Conservation (phyloP, 2,329 filamentous ascomycete genomes). For the Fusarium poae region DNA sequence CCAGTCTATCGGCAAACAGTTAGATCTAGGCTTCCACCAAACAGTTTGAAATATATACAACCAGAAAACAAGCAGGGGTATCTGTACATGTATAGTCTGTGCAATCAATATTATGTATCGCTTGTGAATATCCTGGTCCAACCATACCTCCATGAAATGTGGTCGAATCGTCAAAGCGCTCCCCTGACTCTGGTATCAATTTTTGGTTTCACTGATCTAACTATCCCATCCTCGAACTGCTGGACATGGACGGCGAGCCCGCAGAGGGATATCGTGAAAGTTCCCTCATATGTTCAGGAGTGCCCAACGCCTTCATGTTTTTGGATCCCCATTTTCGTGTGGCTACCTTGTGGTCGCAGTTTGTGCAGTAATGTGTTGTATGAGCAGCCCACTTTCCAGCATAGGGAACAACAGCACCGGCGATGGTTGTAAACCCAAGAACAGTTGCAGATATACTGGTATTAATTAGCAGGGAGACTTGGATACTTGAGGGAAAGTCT, state of each 20-base stretch:
- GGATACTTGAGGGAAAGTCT: fast-evolving
- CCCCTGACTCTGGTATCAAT: not conserved
- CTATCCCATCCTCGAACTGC: not conserved
- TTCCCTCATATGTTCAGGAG: slow-evolving; percentile 42
- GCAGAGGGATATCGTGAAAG: slow-evolving; percentile 33
- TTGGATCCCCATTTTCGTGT: slow-evolving; percentile 23
- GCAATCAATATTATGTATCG: not conserved
- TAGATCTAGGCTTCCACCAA: not conserved
- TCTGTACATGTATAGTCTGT: not conserved
- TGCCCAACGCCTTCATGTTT: slow-evolving; percentile 37
- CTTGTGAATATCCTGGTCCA: too few species aligned
- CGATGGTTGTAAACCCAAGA: slow-evolving; percentile 42
- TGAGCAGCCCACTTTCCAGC: slow-evolving; percentile 37
- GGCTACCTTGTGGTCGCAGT: slow-evolving; percentile 43
- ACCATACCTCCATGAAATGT: not conserved
- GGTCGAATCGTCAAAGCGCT: not conserved
- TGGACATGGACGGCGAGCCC: not conserved
- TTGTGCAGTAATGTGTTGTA: slow-evolving; percentile 41
- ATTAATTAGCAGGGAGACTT: not conserved
- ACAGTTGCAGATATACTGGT: slow-evolving; percentile 34
- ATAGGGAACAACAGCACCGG: slow-evolving; percentile 43
- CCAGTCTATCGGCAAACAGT: too few species aligned
- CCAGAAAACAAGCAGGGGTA: not conserved
- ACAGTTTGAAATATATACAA: slow-evolving; percentile 1
- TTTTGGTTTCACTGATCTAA: too few species aligned